Percentiles rank a stretch among this genome's conserved stretches.
These are phyloP conservation scores for Porcisia deanei DNA, from an alignment of 208 protist genomes.

Conservation along the genomic window DNA sequence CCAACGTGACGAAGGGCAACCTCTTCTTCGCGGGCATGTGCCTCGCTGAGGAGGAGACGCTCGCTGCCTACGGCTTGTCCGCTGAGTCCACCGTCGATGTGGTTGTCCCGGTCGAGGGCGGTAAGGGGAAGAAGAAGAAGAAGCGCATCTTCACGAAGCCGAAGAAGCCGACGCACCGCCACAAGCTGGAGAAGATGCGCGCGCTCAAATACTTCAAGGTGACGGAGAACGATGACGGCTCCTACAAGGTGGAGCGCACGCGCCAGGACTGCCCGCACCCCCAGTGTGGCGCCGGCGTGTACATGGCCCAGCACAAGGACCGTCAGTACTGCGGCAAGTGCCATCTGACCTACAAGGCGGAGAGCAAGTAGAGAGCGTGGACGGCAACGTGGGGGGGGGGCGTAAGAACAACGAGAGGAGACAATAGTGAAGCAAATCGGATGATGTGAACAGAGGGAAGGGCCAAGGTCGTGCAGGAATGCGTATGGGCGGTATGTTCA, in stretches of 20 bases:
- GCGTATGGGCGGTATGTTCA: background rate
- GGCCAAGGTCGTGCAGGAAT: too few relatives aligned
- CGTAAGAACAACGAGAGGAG: background rate
- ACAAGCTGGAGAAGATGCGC: slow-evolving; percentile 99
- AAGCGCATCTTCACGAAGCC: slow-evolving; percentile 99
- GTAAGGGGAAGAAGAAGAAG: slow-evolving; percentile 99
- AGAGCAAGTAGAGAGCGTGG: slow-evolving; percentile 19
- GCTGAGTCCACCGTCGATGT: slow-evolving; percentile 90
- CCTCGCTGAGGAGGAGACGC: slow-evolving; percentile 76
- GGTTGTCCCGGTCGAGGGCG: slow-evolving; percentile 88
- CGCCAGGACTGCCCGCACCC: slow-evolving; percentile 95
- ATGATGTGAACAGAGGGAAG: background rate
- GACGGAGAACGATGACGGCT: slow-evolving; percentile 95
- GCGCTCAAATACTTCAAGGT: slow-evolving; percentile 99
- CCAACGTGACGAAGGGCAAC: slow-evolving; percentile 68
- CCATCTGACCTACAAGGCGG: slow-evolving; percentile 93
- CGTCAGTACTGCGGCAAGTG: slow-evolving; percentile 99
- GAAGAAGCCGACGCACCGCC: slow-evolving; percentile 98
- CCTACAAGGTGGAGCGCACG: slow-evolving; percentile 96
- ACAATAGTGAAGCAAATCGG: background rate
- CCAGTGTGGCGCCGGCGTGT: slow-evolving; percentile 97
- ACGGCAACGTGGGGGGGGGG: background rate
- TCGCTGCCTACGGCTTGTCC: slow-evolving; percentile 75
- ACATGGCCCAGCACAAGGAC: slow-evolving; percentile 99
- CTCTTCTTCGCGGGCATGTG: slow-evolving; percentile 91